Evolutionary conservation across 768 basidiomycete genomes (phyloP).

Genomic region (Mycena crocata): DNA sequence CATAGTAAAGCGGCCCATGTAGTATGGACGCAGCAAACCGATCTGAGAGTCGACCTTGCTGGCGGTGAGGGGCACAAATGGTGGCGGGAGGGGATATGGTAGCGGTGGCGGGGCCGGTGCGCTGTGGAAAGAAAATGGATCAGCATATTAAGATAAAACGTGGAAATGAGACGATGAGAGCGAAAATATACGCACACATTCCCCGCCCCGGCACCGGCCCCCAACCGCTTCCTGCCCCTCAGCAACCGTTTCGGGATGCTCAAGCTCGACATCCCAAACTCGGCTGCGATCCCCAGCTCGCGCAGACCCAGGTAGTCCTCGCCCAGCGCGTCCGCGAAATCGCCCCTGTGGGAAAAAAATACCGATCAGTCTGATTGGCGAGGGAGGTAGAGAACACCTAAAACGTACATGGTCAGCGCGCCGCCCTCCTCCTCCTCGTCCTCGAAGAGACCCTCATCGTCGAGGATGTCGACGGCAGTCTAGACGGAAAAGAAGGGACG

Average conservation of each 20-base stretch:
- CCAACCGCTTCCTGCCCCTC: conserved; percentile 67
- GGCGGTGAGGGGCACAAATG: conserved; percentile 79
- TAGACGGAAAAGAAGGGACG: conserved; percentile 20
- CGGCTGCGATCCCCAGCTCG: conserved; percentile 89
- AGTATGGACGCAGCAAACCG: conserved; percentile 85
- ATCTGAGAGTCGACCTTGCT: conserved; percentile 82
- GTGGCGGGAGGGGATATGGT: conserved; percentile 87
- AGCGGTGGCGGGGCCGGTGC: conserved; percentile 79
- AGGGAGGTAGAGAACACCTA: background rate
- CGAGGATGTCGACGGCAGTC: conserved; percentile 62
- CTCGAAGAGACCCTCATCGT: conserved; percentile 75
- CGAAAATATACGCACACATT: conserved; percentile 59
- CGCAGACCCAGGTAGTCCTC: conserved; percentile 94
- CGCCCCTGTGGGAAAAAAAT: conserved; percentile 63
- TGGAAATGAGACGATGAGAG: no score
- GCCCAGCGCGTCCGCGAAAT: conserved; percentile 88
- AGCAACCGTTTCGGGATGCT: conserved; percentile 83
- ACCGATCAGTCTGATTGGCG: background rate
- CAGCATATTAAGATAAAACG: no score
- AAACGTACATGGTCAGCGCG: conserved; percentile 66
- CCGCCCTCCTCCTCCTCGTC: conserved; percentile 73
- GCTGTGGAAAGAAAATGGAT: conserved; percentile 44
- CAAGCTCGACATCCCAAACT: conserved; percentile 83
- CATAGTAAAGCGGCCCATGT: conserved; percentile 64
- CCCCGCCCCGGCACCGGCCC: conserved; percentile 47